Evolutionary conservation across 2,329 filamentous ascomycete species (phyloP).

Genomic region (Fusarium humuli): DNA sequence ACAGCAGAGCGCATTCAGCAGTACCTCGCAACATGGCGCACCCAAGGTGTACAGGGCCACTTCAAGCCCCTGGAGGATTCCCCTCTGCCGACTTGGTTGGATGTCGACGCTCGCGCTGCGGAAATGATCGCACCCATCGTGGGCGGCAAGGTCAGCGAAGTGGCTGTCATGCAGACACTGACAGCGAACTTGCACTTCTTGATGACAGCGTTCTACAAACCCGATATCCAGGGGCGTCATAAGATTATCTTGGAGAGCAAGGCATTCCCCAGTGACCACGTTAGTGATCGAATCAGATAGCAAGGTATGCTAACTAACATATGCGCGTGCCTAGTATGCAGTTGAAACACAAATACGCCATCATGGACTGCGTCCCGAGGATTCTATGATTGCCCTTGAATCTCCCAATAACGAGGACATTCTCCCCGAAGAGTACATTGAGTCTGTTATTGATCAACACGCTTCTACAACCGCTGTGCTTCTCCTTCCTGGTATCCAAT

Average conservation of each 20-base stretch:
- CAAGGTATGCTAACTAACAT: conserved; percentile 12
- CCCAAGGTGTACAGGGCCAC: conserved; percentile 83
- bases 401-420: conserved; percentile 63
- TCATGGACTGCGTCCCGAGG: conserved; percentile 71
- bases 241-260: conserved; percentile 87
- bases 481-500: conserved; percentile 84
- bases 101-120: conserved; percentile 75
- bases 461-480: conserved; percentile 76
- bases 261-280: conserved; percentile 86
- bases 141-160: conserved; percentile 75
- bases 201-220: conserved; percentile 84
- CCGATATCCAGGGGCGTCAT: conserved; percentile 65
- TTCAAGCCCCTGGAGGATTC: conserved; percentile 76
- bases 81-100: conserved; percentile 75
- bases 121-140: conserved; percentile 77
- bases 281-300: conserved; percentile 47
- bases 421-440: conserved; percentile 74
- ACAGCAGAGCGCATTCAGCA: conserved; percentile 70
- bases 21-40: conserved; percentile 82
- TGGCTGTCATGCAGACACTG: conserved; percentile 85
- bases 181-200: conserved; percentile 82
- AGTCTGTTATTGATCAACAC: conserved; percentile 78
- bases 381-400: conserved; percentile 77
- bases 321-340: conserved; percentile 67
- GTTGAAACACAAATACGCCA: conserved; percentile 80